phyloP scores from a whole-genome alignment of 164 flowering plant species.

The Sedum album region DNA sequence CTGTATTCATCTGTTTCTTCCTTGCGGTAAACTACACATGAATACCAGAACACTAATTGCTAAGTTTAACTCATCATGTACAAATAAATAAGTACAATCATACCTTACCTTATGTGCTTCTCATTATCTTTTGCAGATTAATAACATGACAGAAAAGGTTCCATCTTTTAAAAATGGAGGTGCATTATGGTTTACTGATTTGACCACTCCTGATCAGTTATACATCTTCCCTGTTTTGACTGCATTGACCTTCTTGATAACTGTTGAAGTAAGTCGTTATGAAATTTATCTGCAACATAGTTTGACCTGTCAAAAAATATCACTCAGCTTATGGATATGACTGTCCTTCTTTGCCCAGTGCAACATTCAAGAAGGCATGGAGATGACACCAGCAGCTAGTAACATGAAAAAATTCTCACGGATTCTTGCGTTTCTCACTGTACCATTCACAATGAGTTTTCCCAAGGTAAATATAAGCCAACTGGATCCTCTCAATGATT shows the following conservation, averaged over 20 bases:
- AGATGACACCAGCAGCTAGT: conserved; percentile 73
- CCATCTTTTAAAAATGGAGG: conserved; percentile 86
- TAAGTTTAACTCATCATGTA: neutral
- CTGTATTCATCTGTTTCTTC: conserved; percentile 74
- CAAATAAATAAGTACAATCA: no score
- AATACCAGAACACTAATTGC: neutral
- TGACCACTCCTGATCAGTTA: conserved; percentile 66
- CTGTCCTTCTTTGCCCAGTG: conserved; percentile 25
- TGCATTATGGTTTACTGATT: conserved; percentile 75
- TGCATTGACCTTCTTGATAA: conserved; percentile 53
- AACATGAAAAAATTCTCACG: conserved; percentile 73
- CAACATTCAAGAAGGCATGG: conserved; percentile 88
- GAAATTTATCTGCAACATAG: neutral
- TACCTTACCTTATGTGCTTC: no score
- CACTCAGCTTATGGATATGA: neutral
- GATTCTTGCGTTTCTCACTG: conserved; percentile 51
- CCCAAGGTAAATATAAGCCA: conserved; percentile 45
- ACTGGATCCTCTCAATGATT: no score
- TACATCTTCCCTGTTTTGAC: conserved; percentile 69
- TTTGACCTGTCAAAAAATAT: neutral
- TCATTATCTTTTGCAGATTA: conserved; percentile 31
- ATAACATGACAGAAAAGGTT: conserved; percentile 76
- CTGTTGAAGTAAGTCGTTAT: conserved; percentile 59
- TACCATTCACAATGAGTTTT: conserved; percentile 67
- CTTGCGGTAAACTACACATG: conserved; percentile 47